These are phyloP conservation scores for Choricystis sp. DNA, from an alignment of 139 green algal species.

Conservation along the genomic window DNA sequence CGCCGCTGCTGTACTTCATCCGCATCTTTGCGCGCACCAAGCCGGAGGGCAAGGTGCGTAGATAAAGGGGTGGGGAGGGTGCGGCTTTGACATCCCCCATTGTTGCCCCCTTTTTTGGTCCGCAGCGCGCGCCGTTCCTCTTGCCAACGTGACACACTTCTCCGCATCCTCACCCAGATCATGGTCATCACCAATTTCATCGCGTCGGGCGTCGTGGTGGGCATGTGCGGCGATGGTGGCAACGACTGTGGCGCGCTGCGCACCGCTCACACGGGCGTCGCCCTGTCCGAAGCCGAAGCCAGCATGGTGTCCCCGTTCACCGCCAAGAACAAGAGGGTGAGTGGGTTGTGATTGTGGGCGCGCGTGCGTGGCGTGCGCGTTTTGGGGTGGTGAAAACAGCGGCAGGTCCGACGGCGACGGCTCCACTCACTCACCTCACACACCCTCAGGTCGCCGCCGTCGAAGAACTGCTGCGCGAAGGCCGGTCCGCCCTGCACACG, in stretches of 20 bases:
- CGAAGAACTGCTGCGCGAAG: constrained; percentile 32
- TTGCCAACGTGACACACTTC: too few relatives aligned
- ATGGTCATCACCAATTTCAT: not conserved
- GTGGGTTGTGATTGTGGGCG: too few relatives aligned
- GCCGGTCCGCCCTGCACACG: constrained; percentile 38
- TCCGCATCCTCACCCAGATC: too few relatives aligned
- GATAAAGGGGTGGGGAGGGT: constrained; percentile 1
- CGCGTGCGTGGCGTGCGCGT: too few relatives aligned
- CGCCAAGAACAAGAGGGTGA: constrained; percentile 5
- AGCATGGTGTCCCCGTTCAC: constrained; percentile 8
- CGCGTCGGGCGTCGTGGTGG: constrained; percentile 1
- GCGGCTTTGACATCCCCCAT: too few relatives aligned
- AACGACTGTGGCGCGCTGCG: constrained; percentile 10
- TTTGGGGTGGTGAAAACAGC: too few relatives aligned
- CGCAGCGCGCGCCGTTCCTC: too few relatives aligned
- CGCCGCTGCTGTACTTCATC: constrained; percentile 7
- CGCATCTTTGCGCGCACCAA: constrained; percentile 6
- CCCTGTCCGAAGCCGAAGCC: constrained; percentile 7
- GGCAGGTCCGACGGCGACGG: too few relatives aligned
- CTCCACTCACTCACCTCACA: too few relatives aligned
- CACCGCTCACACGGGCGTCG: constrained; percentile 5
- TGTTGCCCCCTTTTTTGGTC: too few relatives aligned
- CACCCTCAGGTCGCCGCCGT: too few relatives aligned
- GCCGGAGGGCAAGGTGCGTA: constrained; percentile 3
- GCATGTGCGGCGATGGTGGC: constrained; percentile 12